Percentiles rank a stretch among this genome's conserved stretches.
Conservation (phyloP, 257 asterid genomes). For the Nicotiana attenuata region DNA sequence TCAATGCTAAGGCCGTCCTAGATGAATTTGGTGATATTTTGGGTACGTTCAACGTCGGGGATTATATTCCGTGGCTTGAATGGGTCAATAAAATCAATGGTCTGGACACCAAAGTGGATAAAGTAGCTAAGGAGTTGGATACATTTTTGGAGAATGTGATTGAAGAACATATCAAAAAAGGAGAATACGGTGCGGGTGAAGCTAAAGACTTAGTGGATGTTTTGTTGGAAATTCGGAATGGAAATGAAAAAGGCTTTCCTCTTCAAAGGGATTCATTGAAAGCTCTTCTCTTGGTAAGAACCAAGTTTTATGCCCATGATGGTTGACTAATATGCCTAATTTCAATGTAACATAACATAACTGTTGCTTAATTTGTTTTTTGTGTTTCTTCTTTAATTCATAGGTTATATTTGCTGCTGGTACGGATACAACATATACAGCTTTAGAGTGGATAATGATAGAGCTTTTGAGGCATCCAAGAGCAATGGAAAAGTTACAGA, state of each 20-base stretch:
- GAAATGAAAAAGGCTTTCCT: slow-evolving; percentile 13
- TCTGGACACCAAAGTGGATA: no score
- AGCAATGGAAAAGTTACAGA: slow-evolving; percentile 20
- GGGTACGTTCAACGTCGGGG: no score
- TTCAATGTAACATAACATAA: no score
- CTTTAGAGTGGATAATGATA: slow-evolving; percentile 48
- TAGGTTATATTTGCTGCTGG: slow-evolving; percentile 48
- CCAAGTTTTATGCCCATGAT: no score
- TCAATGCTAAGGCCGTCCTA: no score
- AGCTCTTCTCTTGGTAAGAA: slow-evolving; percentile 10
- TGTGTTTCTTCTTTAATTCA: background rate
- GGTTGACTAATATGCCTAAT: no score
- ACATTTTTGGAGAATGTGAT: no score
- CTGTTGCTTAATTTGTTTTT: background rate
- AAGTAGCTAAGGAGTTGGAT: no score
- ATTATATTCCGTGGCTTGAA: no score
- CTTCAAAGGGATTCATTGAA: slow-evolving; percentile 28
- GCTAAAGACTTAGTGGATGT: slow-evolving; percentile 33
- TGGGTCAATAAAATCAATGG: no score
- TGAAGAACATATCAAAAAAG: slow-evolving; percentile 17
- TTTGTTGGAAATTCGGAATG: slow-evolving; percentile 34
- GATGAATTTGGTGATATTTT: no score
- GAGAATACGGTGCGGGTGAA: background rate
- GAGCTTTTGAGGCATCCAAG: slow-evolving; percentile 39
- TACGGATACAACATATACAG: slow-evolving; percentile 34